These are phyloP conservation scores for Hericium alpestre DNA, from an alignment of 768 basidiomycete genomes.

Conservation along the genomic window DNA sequence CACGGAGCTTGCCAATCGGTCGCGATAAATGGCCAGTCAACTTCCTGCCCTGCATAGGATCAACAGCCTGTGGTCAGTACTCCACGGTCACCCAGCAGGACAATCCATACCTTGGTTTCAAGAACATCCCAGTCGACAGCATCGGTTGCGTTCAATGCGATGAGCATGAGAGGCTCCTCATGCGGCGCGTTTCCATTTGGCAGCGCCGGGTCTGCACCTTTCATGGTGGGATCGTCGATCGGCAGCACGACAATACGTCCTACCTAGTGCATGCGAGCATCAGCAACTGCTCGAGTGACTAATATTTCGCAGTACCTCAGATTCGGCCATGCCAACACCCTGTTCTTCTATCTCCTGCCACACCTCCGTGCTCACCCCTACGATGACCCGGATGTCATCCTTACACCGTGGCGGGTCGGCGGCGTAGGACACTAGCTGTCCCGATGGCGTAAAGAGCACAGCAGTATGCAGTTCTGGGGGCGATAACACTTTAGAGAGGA, in stretches of 20 bases:
- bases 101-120: slow-evolving; percentile 39
- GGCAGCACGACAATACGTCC: slow-evolving; percentile 64
- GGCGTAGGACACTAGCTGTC: slow-evolving; percentile 61
- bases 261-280: slow-evolving; percentile 30
- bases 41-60: slow-evolving; percentile 20
- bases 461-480: slow-evolving; percentile 60
- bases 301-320: slow-evolving; percentile 42
- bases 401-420: slow-evolving; percentile 46
- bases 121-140: slow-evolving; percentile 59
- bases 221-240: slow-evolving; percentile 31
- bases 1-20: slow-evolving; percentile 28
- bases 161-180: slow-evolving; percentile 51
- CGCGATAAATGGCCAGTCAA: slow-evolving; percentile 24
- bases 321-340: slow-evolving; percentile 63
- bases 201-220: slow-evolving; percentile 13
- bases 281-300: not conserved
- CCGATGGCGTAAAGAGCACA: slow-evolving; percentile 60
- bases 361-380: slow-evolving; percentile 62
- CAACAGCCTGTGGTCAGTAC: not conserved
- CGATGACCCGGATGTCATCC: slow-evolving; percentile 64
- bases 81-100: too few relatives aligned
- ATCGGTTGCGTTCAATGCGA: slow-evolving; percentile 55
- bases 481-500: slow-evolving; percentile 52
- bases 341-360: slow-evolving; percentile 68
- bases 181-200: slow-evolving; percentile 5